phyloP scores from a whole-genome alignment of 176 grass and related monocot species.

The Carex kokanica region DNA sequence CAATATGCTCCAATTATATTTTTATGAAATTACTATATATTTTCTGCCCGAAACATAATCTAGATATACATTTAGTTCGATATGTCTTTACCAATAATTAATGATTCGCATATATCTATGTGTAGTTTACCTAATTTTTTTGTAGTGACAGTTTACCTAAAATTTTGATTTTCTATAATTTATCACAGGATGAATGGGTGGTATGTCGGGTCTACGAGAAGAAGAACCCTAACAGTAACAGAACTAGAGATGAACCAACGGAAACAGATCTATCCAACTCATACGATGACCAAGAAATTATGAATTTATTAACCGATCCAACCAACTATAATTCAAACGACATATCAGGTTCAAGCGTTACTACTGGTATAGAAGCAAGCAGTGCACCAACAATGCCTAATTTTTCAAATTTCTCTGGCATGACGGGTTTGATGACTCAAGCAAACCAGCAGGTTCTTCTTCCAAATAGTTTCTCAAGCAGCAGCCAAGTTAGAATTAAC shows the following conservation, averaged over 20 bases:
- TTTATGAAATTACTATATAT: not conserved
- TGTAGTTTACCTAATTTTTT: not conserved
- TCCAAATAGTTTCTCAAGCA: constrained; percentile 13
- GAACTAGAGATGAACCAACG: constrained; percentile 1
- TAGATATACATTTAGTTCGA: not conserved
- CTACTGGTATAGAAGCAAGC: not conserved
- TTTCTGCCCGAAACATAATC: not conserved
- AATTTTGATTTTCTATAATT: not conserved
- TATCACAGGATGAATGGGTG: constrained; percentile 53
- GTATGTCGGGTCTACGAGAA: constrained; percentile 59
- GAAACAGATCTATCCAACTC: constrained; percentile 38
- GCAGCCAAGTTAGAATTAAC: not conserved
- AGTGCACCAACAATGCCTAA: not conserved
- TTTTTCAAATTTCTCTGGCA: constrained; percentile 2
- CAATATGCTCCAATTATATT: not conserved
- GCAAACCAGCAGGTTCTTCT: not conserved
- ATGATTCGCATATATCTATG: not conserved
- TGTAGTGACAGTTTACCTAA: not conserved
- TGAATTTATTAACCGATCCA: constrained; percentile 34
- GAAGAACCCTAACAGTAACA: constrained; percentile 18
- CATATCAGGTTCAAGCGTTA: not conserved
- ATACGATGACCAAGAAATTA: constrained; percentile 26
- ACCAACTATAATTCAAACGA: constrained; percentile 21
- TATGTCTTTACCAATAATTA: not conserved
- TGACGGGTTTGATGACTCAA: not conserved